These are phyloP conservation scores for Endogone sp. DNA, from an alignment of 192 early-diverging fungal genomes.

Conservation along the genomic window DNA sequence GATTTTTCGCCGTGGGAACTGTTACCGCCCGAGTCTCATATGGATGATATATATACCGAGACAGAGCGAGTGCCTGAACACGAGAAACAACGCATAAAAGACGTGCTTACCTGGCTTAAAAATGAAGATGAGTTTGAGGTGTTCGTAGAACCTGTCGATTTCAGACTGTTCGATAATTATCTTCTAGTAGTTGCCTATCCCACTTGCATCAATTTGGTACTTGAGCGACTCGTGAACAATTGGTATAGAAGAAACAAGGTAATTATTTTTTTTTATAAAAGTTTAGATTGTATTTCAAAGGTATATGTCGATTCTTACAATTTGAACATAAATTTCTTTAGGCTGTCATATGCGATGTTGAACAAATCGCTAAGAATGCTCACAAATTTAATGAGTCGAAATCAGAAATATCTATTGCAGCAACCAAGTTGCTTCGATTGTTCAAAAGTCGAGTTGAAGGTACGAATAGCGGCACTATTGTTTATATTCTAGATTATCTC, in stretches of 20 bases:
- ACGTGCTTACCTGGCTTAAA: conserved; percentile 38
- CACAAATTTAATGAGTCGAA: conserved; percentile 58
- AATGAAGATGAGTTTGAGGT: conserved; percentile 39
- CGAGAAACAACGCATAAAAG: conserved; percentile 31
- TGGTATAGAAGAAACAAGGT: conserved; percentile 61
- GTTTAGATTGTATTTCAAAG: background rate
- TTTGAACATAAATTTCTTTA: conserved; percentile 5
- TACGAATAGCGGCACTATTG: no score
- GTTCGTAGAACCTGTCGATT: conserved; percentile 63
- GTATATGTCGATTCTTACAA: background rate
- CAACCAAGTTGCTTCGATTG: background rate
- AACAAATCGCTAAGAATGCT: conserved; percentile 61
- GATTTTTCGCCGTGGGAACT: conserved; percentile 48
- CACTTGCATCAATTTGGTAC: conserved; percentile 60
- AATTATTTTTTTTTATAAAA: conserved; percentile 1
- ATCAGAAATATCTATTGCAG: background rate
- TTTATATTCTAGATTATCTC: no score
- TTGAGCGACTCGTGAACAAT: conserved; percentile 45
- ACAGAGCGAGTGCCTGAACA: conserved; percentile 16
- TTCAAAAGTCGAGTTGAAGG: background rate
- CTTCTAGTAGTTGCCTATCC: conserved; percentile 64
- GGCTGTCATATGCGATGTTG: conserved; percentile 67
- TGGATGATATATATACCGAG: conserved; percentile 1
- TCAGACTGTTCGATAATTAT: conserved; percentile 58
- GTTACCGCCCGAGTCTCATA: conserved; percentile 3